Base-by-base conservation (phyloP, 805 yeast species). In the Candida endomychidarum region DNA sequence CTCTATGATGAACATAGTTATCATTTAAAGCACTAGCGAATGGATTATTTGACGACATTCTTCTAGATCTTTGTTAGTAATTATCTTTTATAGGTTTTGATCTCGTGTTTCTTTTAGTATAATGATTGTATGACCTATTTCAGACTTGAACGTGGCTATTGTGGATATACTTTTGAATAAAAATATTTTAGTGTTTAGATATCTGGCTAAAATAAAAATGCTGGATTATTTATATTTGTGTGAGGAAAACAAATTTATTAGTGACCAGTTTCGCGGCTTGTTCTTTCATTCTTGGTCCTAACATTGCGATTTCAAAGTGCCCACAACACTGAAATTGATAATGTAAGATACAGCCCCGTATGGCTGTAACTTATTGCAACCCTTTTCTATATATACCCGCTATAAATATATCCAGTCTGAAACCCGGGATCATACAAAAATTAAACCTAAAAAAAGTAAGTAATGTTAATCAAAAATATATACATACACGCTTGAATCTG, bases 1-100 rank as follows among this genome's bases (percentile, higher is more conserved):
- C 65, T 37, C 65, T 58, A 45, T 60, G 67, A 46, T 63, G 71
- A 40, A 50, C 59, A 48, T 54, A 57, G 9, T 73, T 59, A 12
- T 69, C 63, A 23, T 52, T 54, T 47, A 69, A 53, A 17, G 78
- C 75, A 29, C 75, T 65, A 8, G 77, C 73, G 51, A 76, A 78
- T 6, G 82, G 81, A 48, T 76, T 77, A 52, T 75, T 77, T 17
- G 78, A 65, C 28, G 70, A 59, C 71, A 64, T 67, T 51, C 51
- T 56, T 36, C 58, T 52, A 41, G 26, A 33, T 24, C 22, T 34
- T 34, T 30, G 42, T 48, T 47, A 55, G 55, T 53, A 46, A 27
- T 5, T 27, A 8, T 8, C 5, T 27, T 27, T 15, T 9, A 10
- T 6, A 5, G 22, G 22, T 20, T 20, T 8, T n/a, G n/a, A n/a